Evolutionary conservation across 1,284 basidiomycete genomes (phyloP).

Genomic region (Ustilago lituana): DNA sequence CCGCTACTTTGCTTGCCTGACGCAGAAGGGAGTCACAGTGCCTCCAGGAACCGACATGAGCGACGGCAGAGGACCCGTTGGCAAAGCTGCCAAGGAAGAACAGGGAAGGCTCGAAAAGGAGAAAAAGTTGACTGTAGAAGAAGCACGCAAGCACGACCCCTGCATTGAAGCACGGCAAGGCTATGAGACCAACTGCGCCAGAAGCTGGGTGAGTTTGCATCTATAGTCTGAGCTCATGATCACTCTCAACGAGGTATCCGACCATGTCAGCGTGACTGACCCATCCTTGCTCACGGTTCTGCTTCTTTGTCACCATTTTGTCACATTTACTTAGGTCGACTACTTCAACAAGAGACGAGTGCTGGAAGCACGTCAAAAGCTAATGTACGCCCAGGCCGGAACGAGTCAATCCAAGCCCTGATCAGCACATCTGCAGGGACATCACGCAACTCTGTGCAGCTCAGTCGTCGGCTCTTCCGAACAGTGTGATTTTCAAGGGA

Average conservation of each 20-base stretch:
- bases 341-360: constrained; percentile 67
- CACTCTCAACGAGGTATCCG: neutral
- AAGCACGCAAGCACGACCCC: constrained; percentile 56
- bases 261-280: constrained; percentile 1
- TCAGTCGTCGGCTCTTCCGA: too few relatives aligned
- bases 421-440: too few relatives aligned
- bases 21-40: constrained; percentile 46
- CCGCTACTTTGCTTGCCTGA: constrained; percentile 62
- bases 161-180: constrained; percentile 48
- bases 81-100: constrained; percentile 48
- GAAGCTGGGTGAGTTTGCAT: constrained; percentile 62
- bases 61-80: constrained; percentile 55
- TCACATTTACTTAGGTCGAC: constrained; percentile 49
- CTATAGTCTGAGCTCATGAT: too few relatives aligned
- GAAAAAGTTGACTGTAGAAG: constrained; percentile 23
- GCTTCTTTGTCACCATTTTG: neutral
- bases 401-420: constrained; percentile 9
- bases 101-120: constrained; percentile 41
- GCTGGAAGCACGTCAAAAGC: constrained; percentile 62
- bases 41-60: constrained; percentile 65
- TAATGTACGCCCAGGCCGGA: constrained; percentile 54
- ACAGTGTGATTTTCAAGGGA: too few relatives aligned
- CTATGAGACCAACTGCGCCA: constrained; percentile 62
- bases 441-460: too few relatives aligned
- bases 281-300: neutral